phyloP scores from a whole-genome alignment of 306 rosid genomes.

The Trifolium dubium region DNA sequence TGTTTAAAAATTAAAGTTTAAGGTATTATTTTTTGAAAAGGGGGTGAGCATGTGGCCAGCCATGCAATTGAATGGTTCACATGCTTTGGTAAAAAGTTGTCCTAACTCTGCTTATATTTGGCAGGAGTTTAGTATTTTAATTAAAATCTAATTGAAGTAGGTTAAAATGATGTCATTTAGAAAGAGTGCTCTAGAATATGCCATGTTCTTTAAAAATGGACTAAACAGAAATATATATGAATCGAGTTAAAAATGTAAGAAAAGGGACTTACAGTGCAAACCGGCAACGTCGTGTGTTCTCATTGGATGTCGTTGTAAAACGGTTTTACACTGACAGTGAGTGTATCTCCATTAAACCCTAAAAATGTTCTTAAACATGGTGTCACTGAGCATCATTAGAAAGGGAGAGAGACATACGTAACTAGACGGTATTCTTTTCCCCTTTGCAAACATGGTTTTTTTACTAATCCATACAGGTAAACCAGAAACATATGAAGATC shows the following conservation, averaged over 20 bases:
- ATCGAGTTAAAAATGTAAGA: not conserved
- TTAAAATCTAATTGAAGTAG: conserved; percentile 38
- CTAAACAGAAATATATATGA: not conserved
- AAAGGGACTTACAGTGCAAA: not conserved
- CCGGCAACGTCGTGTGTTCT: not conserved
- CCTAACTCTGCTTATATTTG: conserved; percentile 39
- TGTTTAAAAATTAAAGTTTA: conserved; percentile 35
- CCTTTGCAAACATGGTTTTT: conserved; percentile 23
- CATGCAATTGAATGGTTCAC: conserved; percentile 57
- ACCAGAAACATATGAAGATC: not conserved
- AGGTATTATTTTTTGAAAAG: conserved; percentile 33
- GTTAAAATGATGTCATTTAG: conserved; percentile 40
- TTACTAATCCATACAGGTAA: not conserved
- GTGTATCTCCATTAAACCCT: not conserved
- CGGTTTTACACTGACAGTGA: not conserved
- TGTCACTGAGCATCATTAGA: not conserved
- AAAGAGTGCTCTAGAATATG: conserved; percentile 38
- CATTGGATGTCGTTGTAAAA: not conserved
- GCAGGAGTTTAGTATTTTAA: conserved; percentile 30
- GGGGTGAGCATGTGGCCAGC: conserved; percentile 60
- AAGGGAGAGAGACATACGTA: not conserved
- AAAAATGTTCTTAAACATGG: not conserved
- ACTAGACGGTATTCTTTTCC: not conserved
- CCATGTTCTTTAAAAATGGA: not conserved
- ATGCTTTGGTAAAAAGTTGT: conserved; percentile 48